Conservation (phyloP, 139 green algal genomes). For the Volvox reticuliferus region DNA sequence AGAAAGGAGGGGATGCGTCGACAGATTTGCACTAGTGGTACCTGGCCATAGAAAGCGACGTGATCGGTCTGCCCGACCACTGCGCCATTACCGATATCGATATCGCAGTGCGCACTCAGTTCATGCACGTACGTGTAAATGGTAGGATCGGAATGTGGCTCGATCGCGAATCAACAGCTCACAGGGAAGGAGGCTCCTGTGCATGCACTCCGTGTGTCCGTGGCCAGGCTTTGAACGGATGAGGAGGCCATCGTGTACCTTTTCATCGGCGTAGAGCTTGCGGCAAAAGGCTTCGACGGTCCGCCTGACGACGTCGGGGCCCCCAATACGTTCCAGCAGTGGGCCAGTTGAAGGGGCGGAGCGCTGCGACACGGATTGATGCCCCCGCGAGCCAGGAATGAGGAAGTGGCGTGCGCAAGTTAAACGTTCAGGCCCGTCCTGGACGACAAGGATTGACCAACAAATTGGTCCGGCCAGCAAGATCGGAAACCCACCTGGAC, state of each 20-base stretch:
- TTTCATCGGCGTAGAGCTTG: constrained; percentile 4
- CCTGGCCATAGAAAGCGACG: too few species aligned
- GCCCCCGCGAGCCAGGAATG: not conserved
- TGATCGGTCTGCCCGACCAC: too few species aligned
- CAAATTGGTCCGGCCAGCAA: not conserved
- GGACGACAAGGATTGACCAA: too few species aligned
- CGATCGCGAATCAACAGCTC: too few species aligned
- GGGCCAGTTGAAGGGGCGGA: not conserved
- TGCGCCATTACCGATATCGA: too few species aligned
- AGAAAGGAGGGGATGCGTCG: not conserved
- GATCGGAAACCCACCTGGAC: not conserved
- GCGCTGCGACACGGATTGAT: not conserved
- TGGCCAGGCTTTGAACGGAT: not conserved
- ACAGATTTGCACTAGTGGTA: too few species aligned
- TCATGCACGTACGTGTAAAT: too few species aligned
- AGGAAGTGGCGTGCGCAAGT: not conserved
- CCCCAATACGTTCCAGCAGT: not conserved
- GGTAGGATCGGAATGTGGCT: too few species aligned
- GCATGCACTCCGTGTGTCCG: too few species aligned
- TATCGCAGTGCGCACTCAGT: too few species aligned
- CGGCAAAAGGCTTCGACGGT: not conserved
- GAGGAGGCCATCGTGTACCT: not conserved
- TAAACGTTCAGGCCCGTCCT: too few species aligned
- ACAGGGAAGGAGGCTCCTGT: too few species aligned
- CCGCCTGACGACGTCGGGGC: not conserved